Evolutionary conservation across 257 asterid genomes (phyloP), one percentile per base, ranked within the genome.

Genomic region (Nyctanthes arbortristis): DNA sequence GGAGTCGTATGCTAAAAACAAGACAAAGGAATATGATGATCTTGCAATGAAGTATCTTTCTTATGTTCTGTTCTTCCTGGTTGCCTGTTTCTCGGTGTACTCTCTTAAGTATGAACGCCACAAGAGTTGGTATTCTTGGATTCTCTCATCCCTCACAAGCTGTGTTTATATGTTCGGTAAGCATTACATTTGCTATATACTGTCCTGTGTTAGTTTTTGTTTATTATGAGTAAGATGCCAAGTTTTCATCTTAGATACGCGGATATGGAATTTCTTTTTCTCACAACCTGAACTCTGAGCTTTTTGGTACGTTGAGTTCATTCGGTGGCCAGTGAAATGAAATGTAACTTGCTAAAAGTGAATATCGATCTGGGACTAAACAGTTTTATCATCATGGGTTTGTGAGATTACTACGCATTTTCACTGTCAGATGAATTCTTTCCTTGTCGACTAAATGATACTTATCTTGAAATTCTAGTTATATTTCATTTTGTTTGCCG

Each of bases 71-170:
- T 59, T 93, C 75, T 79, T 91, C 27, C 96, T 93, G 33, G 96
- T 84, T 18, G 84, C 66, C 60, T 82, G 99, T 85, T 89, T 86
- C 76, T 68, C 99, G 8, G 35, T 91, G 58, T 93, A 93, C 80
- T 93, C 99, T 74, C 79, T 93, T 29, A 93, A 78, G 87, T 93
- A 93, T 57, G 99, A 93, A 69, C 92, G 83, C 63, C 97, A 93
- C 87, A 91, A 78, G 91, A 93, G 97, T 86, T 93, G 99, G 99
- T 93, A 93, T 72, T 93, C 99, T 32, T 93, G 97, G 97, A 91
- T 93, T 75, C 96, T 93, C 45, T 87, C 96, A 59, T 93, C 99
- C 75, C 91, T 93, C 59, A 91, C 99, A 32, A 93, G 96, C 83
- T 93, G 99, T 7, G 99, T 93, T 75, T 93, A 93, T 81, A 93